Conservation (phyloP, 2,329 filamentous ascomycete genomes). For the Shiraia bambusicola region DNA sequence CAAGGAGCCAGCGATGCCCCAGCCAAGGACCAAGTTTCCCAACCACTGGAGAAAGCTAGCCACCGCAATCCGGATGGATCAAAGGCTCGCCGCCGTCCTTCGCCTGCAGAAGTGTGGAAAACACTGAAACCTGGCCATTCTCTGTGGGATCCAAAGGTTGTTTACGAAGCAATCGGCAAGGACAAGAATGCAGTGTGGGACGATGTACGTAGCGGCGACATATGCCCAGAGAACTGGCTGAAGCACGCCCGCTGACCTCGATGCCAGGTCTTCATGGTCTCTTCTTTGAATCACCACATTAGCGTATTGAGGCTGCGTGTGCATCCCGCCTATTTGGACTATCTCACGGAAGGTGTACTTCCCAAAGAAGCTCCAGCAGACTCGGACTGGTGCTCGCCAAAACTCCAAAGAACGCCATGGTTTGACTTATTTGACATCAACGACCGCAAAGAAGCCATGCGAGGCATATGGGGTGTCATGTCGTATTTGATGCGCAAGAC, state of each 20-base stretch:
- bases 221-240: not conserved
- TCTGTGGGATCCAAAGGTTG: constrained; percentile 59
- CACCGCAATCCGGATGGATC: constrained; percentile 29
- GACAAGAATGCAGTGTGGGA: constrained; percentile 50
- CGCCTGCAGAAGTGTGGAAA: constrained; percentile 56
- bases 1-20: constrained; percentile 24
- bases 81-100: constrained; percentile 45
- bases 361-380: constrained; percentile 27
- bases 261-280: constrained; percentile 60
- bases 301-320: constrained; percentile 60
- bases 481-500: constrained; percentile 50
- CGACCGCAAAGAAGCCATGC: constrained; percentile 58
- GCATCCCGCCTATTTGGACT: constrained; percentile 58
- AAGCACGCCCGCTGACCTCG: constrained; percentile 11
- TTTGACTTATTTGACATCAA: constrained; percentile 58
- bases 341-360: constrained; percentile 50
- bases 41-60: constrained; percentile 40
- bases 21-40: constrained; percentile 28
- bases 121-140: constrained; percentile 52
- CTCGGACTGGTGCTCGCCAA: constrained; percentile 53
- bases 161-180: constrained; percentile 60
- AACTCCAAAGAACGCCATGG: constrained; percentile 59
- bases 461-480: constrained; percentile 60
- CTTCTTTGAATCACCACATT: constrained; percentile 64
- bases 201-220: constrained; percentile 51